Base-by-base conservation (phyloP, 345 rosid genomes). In the Mallotus nudiflorus region DNA sequence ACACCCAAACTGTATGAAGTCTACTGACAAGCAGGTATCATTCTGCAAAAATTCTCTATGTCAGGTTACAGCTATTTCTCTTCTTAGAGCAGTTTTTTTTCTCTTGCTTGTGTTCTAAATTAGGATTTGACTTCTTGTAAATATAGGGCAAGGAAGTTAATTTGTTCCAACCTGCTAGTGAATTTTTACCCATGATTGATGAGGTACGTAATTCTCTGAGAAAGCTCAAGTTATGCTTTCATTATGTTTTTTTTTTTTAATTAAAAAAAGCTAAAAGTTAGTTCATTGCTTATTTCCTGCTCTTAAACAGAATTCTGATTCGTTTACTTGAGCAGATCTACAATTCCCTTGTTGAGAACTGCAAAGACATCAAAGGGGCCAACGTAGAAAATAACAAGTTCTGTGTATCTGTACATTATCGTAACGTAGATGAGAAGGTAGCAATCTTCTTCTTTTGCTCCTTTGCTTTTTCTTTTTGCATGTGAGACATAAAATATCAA, bases 351-450 rank as follows among this genome's bases (percentile, higher is more conserved):
- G 69, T 87, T 53, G 85, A 89, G 72, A 50, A 55, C 67, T 92
- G 95, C 14, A 78, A 83, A 42, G 87, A 82, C 14, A 88, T 94
- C 66, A 71, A 85, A 60, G 97, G 99, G 9, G 93, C 84, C 48
- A 84, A 75, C 54, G 92, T 94, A 27, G 99, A 94, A 82, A 85
- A 87, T 73, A 91, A 94, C 69, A 94, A 86, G 82, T 94, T 92
- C 83, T 92, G 97, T 19, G 85, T 89, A 66, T 92, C 99, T 62
- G 97, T 94, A 50, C 99, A 94, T 82, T 94, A 88, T 75, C 97
- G 99, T 52, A 94, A 89, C 28, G 99, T 92, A 44, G 97, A 90
- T 67, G 89, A 82, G 65, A 77, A 85, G 88, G 99, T 88, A 69
- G 25, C 60, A 42, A 42, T 4, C 46, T 42, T 12, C 15, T 56